Conservation (phyloP, 305 asterid genomes). For the Solanum hybrid region DNA sequence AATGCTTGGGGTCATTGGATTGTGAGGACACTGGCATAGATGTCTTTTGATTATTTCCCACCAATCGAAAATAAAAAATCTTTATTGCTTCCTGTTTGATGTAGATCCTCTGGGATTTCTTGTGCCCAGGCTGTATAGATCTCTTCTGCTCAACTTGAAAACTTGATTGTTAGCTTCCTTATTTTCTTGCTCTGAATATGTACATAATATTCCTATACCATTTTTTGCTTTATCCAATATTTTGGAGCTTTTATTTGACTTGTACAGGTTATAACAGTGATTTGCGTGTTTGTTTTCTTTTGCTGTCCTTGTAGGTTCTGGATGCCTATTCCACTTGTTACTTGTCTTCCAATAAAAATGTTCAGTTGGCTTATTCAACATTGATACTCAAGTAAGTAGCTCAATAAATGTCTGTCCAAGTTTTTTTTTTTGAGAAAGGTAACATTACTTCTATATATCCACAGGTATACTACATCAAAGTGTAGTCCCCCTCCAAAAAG, state of each 20-base stretch:
- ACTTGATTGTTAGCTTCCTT: conserved; percentile 3
- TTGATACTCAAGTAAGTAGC: conserved; percentile 81
- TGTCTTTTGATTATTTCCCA: neutral
- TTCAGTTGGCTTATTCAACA: conserved; percentile 83
- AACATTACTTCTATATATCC: too few species aligned
- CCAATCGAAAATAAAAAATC: neutral
- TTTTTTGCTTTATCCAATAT: neutral
- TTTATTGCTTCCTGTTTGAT: neutral
- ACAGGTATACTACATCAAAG: too few species aligned
- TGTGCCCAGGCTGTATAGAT: neutral
- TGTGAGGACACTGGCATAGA: neutral
- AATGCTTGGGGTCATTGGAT: neutral
- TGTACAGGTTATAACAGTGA: neutral
- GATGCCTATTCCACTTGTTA: conserved; percentile 74
- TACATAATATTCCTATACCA: neutral
- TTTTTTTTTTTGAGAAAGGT: neutral
- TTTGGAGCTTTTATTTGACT: neutral
- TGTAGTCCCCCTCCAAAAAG: too few species aligned
- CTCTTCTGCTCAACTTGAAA: neutral
- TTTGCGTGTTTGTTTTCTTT: conserved; percentile 6
- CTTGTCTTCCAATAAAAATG: conserved; percentile 78
- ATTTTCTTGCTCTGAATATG: neutral
- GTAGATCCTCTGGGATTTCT: neutral
- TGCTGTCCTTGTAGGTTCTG: conserved; percentile 57
- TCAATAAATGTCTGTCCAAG: neutral